Evolutionary conservation across 345 rosid genomes (phyloP).

Genomic region (Camelina laxa): DNA sequence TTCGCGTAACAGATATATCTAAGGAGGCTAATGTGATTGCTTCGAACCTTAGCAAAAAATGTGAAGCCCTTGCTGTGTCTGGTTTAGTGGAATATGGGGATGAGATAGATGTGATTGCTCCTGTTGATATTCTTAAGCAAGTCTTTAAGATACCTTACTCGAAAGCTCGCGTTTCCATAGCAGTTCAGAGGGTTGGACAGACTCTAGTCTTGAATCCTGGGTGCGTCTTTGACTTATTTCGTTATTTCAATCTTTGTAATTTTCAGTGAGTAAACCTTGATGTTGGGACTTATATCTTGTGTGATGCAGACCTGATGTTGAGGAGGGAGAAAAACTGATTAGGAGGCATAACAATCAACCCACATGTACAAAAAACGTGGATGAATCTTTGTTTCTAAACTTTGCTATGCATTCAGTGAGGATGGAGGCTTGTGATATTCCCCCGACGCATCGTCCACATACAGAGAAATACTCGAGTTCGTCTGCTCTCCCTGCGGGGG

Average conservation of each 20-base stretch:
- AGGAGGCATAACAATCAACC: constrained; percentile 79
- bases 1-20: constrained; percentile 56
- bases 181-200: constrained; percentile 89
- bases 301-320: constrained; percentile 79
- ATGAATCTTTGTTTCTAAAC: constrained; percentile 82
- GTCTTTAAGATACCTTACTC: constrained; percentile 96
- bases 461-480: constrained; percentile 58
- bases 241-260: neutral
- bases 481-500: constrained; percentile 64
- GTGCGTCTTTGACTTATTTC: constrained; percentile 47
- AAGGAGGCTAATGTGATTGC: constrained; percentile 69
- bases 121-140: constrained; percentile 89
- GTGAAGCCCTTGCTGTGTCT: constrained; percentile 93
- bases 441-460: constrained; percentile 62
- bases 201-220: constrained; percentile 90
- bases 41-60: constrained; percentile 70
- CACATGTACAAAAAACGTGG: constrained; percentile 59
- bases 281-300: neutral
- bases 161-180: constrained; percentile 87
- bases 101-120: constrained; percentile 92
- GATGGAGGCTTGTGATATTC: constrained; percentile 98
- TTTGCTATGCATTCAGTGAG: constrained; percentile 99
- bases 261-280: neutral
- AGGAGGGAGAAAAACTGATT: constrained; percentile 88
- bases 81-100: constrained; percentile 96